These are phyloP conservation scores for Mucuna pruriens DNA, from an alignment of 306 rosid species.

Conservation along the genomic window DNA sequence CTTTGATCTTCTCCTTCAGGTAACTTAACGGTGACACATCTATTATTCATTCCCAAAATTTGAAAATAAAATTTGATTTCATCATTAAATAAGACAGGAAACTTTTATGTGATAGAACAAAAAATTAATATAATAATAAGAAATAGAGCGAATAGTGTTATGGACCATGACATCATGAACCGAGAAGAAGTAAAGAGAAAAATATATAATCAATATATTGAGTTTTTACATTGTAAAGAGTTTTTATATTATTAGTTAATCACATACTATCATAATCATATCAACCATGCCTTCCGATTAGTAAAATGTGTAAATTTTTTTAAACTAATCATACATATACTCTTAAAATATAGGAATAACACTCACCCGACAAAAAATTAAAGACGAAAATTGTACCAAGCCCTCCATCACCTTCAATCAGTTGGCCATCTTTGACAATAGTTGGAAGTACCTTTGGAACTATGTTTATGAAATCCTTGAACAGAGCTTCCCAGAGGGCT, in stretches of 20 bases:
- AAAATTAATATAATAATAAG: neutral
- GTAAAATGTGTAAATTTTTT: too few relatives aligned
- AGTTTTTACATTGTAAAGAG: too few relatives aligned
- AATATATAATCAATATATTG: too few relatives aligned
- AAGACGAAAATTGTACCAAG: conserved; percentile 61
- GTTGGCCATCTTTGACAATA: conserved; percentile 54
- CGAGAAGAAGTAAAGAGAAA: too few relatives aligned
- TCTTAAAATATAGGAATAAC: neutral
- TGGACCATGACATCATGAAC: too few relatives aligned
- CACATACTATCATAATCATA: too few relatives aligned
- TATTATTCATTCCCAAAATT: neutral
- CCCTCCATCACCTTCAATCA: conserved; percentile 78
- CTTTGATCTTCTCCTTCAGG: conserved; percentile 66
- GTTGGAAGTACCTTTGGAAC: conserved; percentile 58
- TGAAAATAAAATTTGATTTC: neutral
- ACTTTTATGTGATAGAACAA: neutral
- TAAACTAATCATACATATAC: neutral
- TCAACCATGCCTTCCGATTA: too few relatives aligned
- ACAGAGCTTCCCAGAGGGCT: conserved; percentile 57
- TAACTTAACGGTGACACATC: conserved; percentile 30
- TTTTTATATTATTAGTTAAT: too few relatives aligned
- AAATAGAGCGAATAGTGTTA: neutral
- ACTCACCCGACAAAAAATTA: conserved; percentile 53
- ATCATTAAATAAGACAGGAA: neutral
- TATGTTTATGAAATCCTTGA: conserved; percentile 46